Conservation (phyloP, 805 yeast genomes). For the Sugiyamaella smithiae region DNA sequence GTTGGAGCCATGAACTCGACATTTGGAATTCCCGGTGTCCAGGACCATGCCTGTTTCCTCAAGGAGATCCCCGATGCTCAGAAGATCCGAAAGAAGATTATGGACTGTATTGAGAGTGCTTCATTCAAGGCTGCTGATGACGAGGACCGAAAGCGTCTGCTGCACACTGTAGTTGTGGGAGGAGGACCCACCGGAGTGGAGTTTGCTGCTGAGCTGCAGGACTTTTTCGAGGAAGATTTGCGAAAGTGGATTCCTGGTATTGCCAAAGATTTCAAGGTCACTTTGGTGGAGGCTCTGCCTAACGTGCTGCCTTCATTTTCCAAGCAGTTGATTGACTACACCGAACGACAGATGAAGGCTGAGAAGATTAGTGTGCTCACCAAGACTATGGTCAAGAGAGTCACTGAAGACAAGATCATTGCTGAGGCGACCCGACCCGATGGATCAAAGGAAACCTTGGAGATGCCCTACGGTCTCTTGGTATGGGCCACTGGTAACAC, state of each 20-base stretch:
- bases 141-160: constrained; percentile 77
- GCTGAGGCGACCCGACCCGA: constrained; percentile 67
- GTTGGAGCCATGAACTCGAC: constrained; percentile 96
- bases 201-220: constrained; percentile 93
- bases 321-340: constrained; percentile 54
- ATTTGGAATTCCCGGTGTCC: constrained; percentile 91
- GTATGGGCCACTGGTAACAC: constrained; percentile 99
- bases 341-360: constrained; percentile 68
- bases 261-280: constrained; percentile 75
- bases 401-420: constrained; percentile 64
- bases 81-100: constrained; percentile 74
- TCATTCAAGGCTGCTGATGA: constrained; percentile 63
- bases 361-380: constrained; percentile 72
- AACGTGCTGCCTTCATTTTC: constrained; percentile 62
- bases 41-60: constrained; percentile 79
- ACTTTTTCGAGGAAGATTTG: constrained; percentile 89
- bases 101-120: constrained; percentile 89
- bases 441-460: constrained; percentile 58
- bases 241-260: constrained; percentile 85
- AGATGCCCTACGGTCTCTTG: constrained; percentile 84
- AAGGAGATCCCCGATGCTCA: constrained; percentile 89
- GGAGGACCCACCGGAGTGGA: constrained; percentile 97
- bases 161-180: constrained; percentile 90
- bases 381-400: constrained; percentile 86
- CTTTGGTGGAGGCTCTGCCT: constrained; percentile 88